A percentile compares a stretch with the other conserved stretches of the same genome.
phyloP scores from a whole-genome alignment of 2,329 filamentous ascomycete genomes.

The Cadophora sp. region DNA sequence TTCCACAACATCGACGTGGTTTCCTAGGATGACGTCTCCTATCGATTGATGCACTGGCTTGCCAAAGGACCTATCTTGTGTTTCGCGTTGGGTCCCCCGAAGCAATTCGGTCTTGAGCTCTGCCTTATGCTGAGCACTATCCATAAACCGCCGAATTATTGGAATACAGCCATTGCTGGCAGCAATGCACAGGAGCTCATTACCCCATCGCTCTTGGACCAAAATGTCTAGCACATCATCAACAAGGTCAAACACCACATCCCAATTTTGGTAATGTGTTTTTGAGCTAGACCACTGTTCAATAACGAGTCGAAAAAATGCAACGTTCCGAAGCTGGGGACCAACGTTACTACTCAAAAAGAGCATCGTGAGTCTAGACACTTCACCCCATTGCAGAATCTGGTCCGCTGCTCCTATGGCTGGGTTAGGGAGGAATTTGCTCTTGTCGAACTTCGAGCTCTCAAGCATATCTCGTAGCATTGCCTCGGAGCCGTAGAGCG shows the following conservation, averaged over 20 bases:
- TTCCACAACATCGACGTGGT: constrained; percentile 21
- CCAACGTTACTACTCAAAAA: constrained; percentile 17
- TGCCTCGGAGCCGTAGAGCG: constrained; percentile 18
- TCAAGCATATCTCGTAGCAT: constrained; percentile 20
- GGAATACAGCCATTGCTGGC: constrained; percentile 20
- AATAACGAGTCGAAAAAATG: constrained; percentile 17
- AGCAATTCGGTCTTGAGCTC: constrained; percentile 21
- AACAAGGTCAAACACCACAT: constrained; percentile 18
- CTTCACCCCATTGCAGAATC: constrained; percentile 18
- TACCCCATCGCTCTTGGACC: constrained; percentile 19
- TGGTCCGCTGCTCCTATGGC: constrained; percentile 19
- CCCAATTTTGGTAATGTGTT: constrained; percentile 15
- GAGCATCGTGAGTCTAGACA: constrained; percentile 17
- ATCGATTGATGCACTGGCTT: constrained; percentile 18
- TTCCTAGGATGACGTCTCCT: constrained; percentile 19
- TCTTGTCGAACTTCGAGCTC: constrained; percentile 17
- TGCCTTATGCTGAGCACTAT: constrained; percentile 18
- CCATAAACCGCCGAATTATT: constrained; percentile 20
- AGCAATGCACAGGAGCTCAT: constrained; percentile 21
- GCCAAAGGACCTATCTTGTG: constrained; percentile 15
- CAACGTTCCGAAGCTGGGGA: constrained; percentile 13
- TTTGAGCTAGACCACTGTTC: constrained; percentile 12
- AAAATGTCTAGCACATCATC: constrained; percentile 20
- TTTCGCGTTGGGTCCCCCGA: constrained; percentile 11
- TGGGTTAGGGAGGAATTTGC: constrained; percentile 16